Base-by-base conservation (phyloP, 2,329 filamentous ascomycete species). In the Colletotrichum echinochloae region DNA sequence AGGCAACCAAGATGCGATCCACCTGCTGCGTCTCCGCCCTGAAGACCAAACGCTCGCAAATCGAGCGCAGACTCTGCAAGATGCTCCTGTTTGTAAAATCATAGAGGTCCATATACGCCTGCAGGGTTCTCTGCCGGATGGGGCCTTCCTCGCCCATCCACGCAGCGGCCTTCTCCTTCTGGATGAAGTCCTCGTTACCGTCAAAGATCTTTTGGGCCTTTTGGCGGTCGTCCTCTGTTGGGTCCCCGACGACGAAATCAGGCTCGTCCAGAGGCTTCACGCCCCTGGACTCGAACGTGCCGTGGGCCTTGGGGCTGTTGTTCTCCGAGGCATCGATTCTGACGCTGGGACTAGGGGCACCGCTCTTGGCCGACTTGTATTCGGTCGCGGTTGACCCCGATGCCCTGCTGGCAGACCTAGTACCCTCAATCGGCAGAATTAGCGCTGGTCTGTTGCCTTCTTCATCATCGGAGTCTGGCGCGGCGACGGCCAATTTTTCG, bases 1-100 rank as follows among this genome's bases (percentile, higher is more conserved):
- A 95, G 26, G 93, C 92, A 76, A 97, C 93, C 73, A 99, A 83
- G 70, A 99, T 95, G 41, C 96, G 92, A 79, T 99, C 96, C 26
- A 99, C 94, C 80, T 99, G 95, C 81, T 99, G 96, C 3, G 95
- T 97, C 82, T 99, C 96, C 49, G 93, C 96, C 74, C 93, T 93
- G 67, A 99, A 86, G 5, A 96, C 87, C 30, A 98, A 85, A 39
- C 93, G 91, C 63, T 89, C 89, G 79, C 96, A 99, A 33, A 99
- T 86, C 70, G 91, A 89, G 33, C 96, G 90, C 73, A 98, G 85
- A 9, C 93, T 90, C 46, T 87, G 86, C 20, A 98, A 86, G 57
- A 98, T 91, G 79, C 93, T 97, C 76, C 92, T 86, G 75, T 92
- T 91, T 9, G 88, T 85, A 83, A 96, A 98, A 78, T 98, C 92